Evolutionary conservation across 129 eudicot species (phyloP).

Genomic region (Centaurea solstitialis): DNA sequence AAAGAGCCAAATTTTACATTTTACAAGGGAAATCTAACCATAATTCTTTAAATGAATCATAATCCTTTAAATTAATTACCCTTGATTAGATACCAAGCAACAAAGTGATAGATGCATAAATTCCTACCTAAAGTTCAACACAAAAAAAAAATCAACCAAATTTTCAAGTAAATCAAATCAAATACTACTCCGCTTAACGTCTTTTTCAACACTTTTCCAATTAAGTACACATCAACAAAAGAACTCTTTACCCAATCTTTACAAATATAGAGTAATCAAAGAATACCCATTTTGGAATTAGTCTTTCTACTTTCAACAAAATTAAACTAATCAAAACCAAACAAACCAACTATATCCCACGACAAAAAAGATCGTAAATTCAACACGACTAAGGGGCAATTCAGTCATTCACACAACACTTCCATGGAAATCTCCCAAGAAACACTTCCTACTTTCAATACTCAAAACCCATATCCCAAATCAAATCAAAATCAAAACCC

Average conservation of each 20-base stretch:
- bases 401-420: constrained; percentile 9
- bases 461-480: constrained; percentile 23
- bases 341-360: neutral
- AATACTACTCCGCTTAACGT: neutral
- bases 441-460: constrained; percentile 7
- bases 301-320: neutral
- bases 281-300: neutral
- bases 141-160: constrained; percentile 15
- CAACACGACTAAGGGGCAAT: neutral
- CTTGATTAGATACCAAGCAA: neutral
- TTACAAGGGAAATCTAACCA: constrained; percentile 16
- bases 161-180: constrained; percentile 6
- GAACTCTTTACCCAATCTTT: constrained; percentile 6
- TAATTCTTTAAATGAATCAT: too few relatives aligned
- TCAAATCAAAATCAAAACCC: constrained; percentile 18
- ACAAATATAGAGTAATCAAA: neutral
- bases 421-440: constrained; percentile 7
- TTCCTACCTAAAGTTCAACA: constrained; percentile 2
- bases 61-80: neutral
- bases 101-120: constrained; percentile 8
- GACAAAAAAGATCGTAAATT: neutral
- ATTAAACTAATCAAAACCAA: neutral
- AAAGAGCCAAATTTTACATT: constrained; percentile 6
- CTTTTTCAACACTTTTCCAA: neutral
- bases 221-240: neutral